These are phyloP conservation scores for Chytridium lagenaria DNA, from an alignment of 371 early-diverging fungal species.

Conservation along the genomic window DNA sequence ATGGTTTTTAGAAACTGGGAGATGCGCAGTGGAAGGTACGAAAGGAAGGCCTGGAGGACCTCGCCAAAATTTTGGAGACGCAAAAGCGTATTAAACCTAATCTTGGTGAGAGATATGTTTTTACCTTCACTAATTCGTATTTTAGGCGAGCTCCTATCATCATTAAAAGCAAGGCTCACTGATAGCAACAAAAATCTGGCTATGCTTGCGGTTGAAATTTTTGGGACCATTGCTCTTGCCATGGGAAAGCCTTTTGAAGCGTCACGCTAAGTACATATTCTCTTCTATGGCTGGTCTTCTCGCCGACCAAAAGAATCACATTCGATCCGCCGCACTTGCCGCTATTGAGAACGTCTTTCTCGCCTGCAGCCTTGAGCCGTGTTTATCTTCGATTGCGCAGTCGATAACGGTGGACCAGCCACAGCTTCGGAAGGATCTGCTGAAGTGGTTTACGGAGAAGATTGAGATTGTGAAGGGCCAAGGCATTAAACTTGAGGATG, in stretches of 20 bases:
- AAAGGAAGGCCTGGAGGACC: constrained; percentile 90
- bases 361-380: constrained; percentile 69
- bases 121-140: background rate
- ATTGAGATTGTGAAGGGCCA: constrained; percentile 24
- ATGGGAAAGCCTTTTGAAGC: constrained; percentile 88
- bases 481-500: constrained; percentile 56
- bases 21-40: constrained; percentile 94
- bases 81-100: constrained; percentile 86
- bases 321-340: constrained; percentile 77
- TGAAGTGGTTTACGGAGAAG: constrained; percentile 49
- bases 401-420: constrained; percentile 73
- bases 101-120: constrained; percentile 52
- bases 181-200: constrained; percentile 92
- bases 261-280: constrained; percentile 67
- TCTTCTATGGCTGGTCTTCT: constrained; percentile 70
- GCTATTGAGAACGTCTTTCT: constrained; percentile 73
- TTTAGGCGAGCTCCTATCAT: constrained; percentile 73
- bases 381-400: constrained; percentile 69
- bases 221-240: constrained; percentile 72
- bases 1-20: constrained; percentile 64
- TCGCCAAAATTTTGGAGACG: constrained; percentile 70
- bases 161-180: constrained; percentile 79
- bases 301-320: constrained; percentile 87
- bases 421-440: constrained; percentile 81
- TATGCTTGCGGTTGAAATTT: constrained; percentile 73